Base-by-base conservation (phyloP, 768 basidiomycete genomes). In the Podaxis sp. region DNA sequence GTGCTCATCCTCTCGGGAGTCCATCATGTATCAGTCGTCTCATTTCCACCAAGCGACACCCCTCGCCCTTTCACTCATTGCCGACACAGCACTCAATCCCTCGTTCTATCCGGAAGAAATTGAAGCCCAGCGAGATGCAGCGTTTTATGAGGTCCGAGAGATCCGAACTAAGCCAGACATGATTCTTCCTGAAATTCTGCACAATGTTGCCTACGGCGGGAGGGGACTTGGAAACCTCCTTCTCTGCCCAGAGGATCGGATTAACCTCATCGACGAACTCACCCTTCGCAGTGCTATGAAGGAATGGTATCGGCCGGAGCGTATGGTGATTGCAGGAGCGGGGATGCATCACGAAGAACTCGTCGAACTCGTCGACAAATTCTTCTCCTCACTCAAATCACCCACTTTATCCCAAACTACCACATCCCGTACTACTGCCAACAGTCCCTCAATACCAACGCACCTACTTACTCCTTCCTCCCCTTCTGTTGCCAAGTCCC, bases 1-100 rank as follows among this genome's bases (percentile, higher is more conserved):
- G 73, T 94, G 91, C 69, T 88, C 93, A 16, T 91, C 93, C 16
- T 89, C 93, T 1, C 82, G 97, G 50, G 97, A 99, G 72, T 84
- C 93, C 21, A 94, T 98, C 69, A 93, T 97, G 90, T 99, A 98
- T 71, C 97, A 98, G 74, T 96, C 96, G 10, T 93, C 94, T 40
- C 90, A 96, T 71, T 95, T 95, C 69, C 87, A 93, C 65, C 78
- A 86, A 62, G 86, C 86, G 42, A 92, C 95, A 1, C 86, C 91
- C 1, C 79, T 86, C 5, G 93, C 94, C 10, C 71, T 99, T 53
- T 89, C 90, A 27, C 83, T 98, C 63, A 92, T 99, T 62, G 85
- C 95, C 36, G 95, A 98, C 73, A 96, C 95, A 14, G 87, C 92
- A 52, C 79, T 89, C 58, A 85, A 93, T 68, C 85, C 97, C 9